Conservation (phyloP, 2,329 filamentous ascomycete species). For the Aureobasidium sp. region DNA sequence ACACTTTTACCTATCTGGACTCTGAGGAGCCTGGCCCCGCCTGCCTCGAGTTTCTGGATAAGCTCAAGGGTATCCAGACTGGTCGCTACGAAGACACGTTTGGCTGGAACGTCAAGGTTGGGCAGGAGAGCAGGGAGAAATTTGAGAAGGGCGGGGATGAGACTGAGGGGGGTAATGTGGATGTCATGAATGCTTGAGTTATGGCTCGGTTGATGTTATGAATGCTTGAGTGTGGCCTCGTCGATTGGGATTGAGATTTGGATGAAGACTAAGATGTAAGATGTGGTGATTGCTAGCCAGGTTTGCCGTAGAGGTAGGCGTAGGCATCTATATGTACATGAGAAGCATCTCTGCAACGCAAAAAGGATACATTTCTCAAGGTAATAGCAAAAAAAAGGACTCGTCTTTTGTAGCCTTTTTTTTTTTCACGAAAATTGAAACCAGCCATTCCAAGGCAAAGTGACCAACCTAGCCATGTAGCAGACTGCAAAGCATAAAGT, state of each 20-base stretch:
- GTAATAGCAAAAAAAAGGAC: neutral
- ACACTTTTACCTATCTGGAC: conserved; percentile 50
- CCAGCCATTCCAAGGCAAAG: neutral
- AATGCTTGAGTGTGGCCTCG: neutral
- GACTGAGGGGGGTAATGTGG: neutral
- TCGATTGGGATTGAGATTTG: no score
- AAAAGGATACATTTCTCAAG: neutral
- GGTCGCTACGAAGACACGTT: conserved; percentile 72
- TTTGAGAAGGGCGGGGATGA: neutral
- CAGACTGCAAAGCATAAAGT: no score
- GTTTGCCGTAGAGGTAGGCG: no score
- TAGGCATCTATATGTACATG: no score
- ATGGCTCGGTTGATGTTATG: no score
- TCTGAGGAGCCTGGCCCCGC: conserved; percentile 66
- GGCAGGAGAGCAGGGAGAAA: neutral
- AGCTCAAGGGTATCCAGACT: conserved; percentile 78
- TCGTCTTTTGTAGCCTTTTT: neutral
- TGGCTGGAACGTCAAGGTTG: conserved; percentile 57
- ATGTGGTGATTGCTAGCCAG: neutral
- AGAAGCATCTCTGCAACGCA: neutral
- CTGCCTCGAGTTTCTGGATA: conserved; percentile 63
- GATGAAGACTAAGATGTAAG: neutral
- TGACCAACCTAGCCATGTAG: neutral
- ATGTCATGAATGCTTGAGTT: neutral
- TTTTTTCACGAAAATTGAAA: neutral